A percentile compares a stretch with the other conserved stretches of the same genome.
Conservation (phyloP, 768 basidiomycete species). For the Boletus insuetus region DNA sequence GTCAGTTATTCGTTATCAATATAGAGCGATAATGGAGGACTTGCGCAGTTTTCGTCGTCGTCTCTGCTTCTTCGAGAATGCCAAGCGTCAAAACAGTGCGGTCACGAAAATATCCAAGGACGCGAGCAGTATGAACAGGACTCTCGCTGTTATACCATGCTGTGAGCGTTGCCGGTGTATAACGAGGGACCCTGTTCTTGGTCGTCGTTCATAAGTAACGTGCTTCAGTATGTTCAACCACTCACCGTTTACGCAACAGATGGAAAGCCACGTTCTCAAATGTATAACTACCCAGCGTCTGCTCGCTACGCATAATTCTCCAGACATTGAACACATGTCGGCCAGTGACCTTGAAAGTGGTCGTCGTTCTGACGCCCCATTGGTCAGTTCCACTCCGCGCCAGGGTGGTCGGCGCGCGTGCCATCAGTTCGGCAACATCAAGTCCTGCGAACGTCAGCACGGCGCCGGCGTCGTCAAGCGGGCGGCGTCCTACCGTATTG, state of each 20-base stretch:
- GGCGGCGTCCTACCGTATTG: constrained; percentile 47
- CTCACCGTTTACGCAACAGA: constrained; percentile 69
- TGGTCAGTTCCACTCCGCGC: constrained; percentile 43
- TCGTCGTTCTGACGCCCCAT: constrained; percentile 73
- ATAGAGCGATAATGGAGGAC: neutral
- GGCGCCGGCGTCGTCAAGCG: neutral
- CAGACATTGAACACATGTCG: constrained; percentile 92
- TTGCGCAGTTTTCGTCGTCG: constrained; percentile 4
- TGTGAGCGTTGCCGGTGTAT: constrained; percentile 58
- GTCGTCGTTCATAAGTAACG: neutral
- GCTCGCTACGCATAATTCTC: constrained; percentile 88
- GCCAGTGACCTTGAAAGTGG: constrained; percentile 81
- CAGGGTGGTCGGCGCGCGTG: constrained; percentile 60
- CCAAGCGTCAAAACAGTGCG: constrained; percentile 40
- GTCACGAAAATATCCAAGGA: constrained; percentile 51
- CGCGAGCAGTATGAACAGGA: constrained; percentile 45
- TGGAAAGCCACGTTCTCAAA: constrained; percentile 91
- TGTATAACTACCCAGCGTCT: constrained; percentile 72
- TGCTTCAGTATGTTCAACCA: neutral
- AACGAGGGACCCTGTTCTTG: constrained; percentile 66
- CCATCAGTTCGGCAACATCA: constrained; percentile 69
- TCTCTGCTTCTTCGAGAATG: constrained; percentile 1
- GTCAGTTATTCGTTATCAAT: constrained; percentile 36
- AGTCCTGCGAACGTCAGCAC: constrained; percentile 48
- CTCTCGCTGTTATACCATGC: constrained; percentile 63